phyloP scores from a whole-genome alignment of 2,329 filamentous ascomycete genomes.

The Zalaria obscura region DNA sequence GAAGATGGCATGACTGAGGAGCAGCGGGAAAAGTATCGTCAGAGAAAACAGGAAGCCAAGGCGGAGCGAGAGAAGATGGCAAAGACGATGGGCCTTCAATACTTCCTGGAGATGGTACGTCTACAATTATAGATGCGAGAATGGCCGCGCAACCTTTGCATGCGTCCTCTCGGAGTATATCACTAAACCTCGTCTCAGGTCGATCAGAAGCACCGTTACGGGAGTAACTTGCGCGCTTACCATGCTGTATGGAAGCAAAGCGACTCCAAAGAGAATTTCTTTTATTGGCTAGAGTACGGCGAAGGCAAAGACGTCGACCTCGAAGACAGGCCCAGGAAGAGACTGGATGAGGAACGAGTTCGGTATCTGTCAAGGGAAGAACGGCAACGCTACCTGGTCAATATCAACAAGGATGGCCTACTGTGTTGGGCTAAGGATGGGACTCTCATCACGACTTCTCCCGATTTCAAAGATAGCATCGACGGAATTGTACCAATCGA shows the following conservation, averaged over 20 bases:
- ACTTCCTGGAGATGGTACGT: constrained; percentile 68
- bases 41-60: constrained; percentile 34
- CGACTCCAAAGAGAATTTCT: constrained; percentile 74
- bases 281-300: constrained; percentile 83
- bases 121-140: too few species aligned
- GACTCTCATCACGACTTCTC: constrained; percentile 60
- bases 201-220: constrained; percentile 66
- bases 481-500: constrained; percentile 40
- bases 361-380: constrained; percentile 76
- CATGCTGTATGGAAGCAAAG: constrained; percentile 72
- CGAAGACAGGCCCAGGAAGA: constrained; percentile 55
- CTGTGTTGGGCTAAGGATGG: constrained; percentile 84
- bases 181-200: constrained; percentile 7
- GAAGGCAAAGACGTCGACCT: constrained; percentile 58
- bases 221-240: constrained; percentile 66
- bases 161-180: too few species aligned
- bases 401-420: constrained; percentile 57
- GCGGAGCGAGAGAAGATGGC: constrained; percentile 49
- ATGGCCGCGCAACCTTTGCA: too few species aligned
- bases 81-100: constrained; percentile 71
- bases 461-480: constrained; percentile 64
- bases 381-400: constrained; percentile 65
- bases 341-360: constrained; percentile 64
- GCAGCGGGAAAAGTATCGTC: constrained; percentile 17
- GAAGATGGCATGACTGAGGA: constrained; percentile 23